Evolutionary conservation across 2,329 filamentous ascomycete species (phyloP).

Genomic region (Colletotrichum karsti): DNA sequence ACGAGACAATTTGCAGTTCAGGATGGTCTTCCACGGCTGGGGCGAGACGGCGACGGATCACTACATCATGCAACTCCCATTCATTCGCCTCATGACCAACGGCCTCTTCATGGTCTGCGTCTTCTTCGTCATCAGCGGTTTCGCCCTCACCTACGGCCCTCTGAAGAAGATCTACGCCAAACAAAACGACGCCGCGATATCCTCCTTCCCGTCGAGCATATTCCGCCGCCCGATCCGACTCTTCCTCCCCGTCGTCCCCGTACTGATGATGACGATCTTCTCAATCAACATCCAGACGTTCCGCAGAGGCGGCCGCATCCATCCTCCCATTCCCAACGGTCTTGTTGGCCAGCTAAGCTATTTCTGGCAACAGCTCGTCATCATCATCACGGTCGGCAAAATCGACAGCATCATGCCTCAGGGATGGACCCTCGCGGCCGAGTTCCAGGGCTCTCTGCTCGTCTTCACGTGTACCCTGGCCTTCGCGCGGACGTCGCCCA

Average conservation of each 20-base stretch:
- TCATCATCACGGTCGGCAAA: constrained; percentile 57
- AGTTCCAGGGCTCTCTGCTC: constrained; percentile 65
- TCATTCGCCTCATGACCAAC: constrained; percentile 38
- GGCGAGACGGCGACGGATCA: constrained; percentile 2
- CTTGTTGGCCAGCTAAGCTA: constrained; percentile 50
- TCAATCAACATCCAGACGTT: neutral
- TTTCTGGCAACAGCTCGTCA: constrained; percentile 60
- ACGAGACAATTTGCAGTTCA: neutral
- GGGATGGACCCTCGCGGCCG: constrained; percentile 69
- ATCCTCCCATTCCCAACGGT: constrained; percentile 31
- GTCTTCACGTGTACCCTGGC: constrained; percentile 63
- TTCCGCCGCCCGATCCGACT: constrained; percentile 30
- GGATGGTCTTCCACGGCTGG: neutral
- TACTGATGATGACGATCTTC: neutral
- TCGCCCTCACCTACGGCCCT: constrained; percentile 41
- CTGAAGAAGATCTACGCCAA: constrained; percentile 33
- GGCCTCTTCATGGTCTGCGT: constrained; percentile 40
- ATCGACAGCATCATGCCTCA: constrained; percentile 61
- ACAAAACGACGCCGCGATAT: constrained; percentile 15
- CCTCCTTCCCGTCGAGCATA: constrained; percentile 21
- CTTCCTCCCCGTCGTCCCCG: constrained; percentile 21
- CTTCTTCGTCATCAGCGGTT: constrained; percentile 48
- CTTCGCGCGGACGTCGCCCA: constrained; percentile 52
- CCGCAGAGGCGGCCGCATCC: neutral
- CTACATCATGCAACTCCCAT: constrained; percentile 31